Evolutionary conservation across 306 rosid species (phyloP), one percentile per base, ranked within the genome.

Genomic region (Sindora glabra): DNA sequence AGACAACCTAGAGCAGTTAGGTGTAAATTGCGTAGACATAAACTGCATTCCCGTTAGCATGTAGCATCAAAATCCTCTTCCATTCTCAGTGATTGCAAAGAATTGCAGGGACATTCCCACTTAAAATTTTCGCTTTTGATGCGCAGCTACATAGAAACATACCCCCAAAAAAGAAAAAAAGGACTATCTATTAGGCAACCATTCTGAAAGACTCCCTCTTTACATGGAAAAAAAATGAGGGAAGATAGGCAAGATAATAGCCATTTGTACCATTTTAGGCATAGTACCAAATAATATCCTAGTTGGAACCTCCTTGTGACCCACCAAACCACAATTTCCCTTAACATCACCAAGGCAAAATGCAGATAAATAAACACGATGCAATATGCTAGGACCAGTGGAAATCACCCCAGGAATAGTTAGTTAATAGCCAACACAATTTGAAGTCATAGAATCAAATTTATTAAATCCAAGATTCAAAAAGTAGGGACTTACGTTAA

Each of bases 21-120:
- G 81, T 86, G 81, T 30, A 92, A 78, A 74, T 83, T 96, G 27
- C 65, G 64, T 36, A 76, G 78, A 60, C 99, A 92, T 65, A 82
- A 62, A 51, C 81, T 32, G 69, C 99, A 92, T 73, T 89, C 96
- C 75, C 80, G 81, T 72, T 78, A 89, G 36, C 44, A 32, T 33
- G 77, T 33, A 39, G 73, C 76, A 67, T 82, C 78, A 62, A 80
- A 80, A 23, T 29, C 61, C 37, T 48, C 51, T 27, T 68, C 79
- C 86, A 92, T 84, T 63, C 53, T 84, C 47, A 6, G 59, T 33
- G 71, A 70, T 70, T 38, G 64, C 51, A 68, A 61, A 47, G 83
- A 77, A 64, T 38, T 41, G 67, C 87, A 74, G 39, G 84, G 89
- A 61, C 57, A 89, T 70, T 82, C 61, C 77, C 95, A 83, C 65